Conservation (phyloP, 2,329 filamentous ascomycete genomes). For the Nemania sp. region DNA sequence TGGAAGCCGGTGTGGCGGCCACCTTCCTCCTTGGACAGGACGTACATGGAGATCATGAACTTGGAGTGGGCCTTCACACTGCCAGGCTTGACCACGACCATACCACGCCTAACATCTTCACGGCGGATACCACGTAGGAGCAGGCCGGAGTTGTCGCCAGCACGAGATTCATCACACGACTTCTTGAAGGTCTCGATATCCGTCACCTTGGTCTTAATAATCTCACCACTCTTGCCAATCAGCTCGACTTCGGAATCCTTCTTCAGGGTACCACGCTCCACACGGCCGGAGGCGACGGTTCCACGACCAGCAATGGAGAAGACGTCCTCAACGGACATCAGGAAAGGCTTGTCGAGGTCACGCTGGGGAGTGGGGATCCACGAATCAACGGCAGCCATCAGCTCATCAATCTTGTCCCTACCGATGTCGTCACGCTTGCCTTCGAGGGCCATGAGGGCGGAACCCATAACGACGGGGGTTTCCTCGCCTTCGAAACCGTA, state of each 20-base stretch:
- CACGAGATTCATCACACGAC: conserved; percentile 94
- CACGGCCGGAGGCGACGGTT: conserved; percentile 95
- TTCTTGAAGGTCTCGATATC: conserved; percentile 99
- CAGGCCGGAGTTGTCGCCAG: conserved; percentile 98
- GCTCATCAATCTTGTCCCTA: conserved; percentile 86
- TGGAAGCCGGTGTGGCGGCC: conserved; percentile 96
- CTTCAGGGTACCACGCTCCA: conserved; percentile 95
- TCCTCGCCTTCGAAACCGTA: conserved; percentile 99
- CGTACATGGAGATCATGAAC: conserved; percentile 96
- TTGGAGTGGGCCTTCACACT: conserved; percentile 87
- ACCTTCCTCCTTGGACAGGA: conserved; percentile 97
- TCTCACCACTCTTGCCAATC: conserved; percentile 82
- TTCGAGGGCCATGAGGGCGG: conserved; percentile 93
- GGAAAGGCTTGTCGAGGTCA: conserved; percentile 97
- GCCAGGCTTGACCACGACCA: conserved; percentile 90
- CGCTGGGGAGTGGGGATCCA: conserved; percentile 98
- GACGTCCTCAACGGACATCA: conserved; percentile 97
- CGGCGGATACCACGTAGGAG: conserved; percentile 95
- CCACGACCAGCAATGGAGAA: conserved; percentile 94
- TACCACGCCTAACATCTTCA: conserved; percentile 93
- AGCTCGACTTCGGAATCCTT: conserved; percentile 95
- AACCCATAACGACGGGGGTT: conserved; percentile 96
- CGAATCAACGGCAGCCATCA: conserved; percentile 87
- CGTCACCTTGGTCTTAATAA: conserved; percentile 99
- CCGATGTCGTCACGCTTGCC: conserved; percentile 89